Base-by-base conservation (phyloP, 768 basidiomycete species). In the Mycena vitilis region DNA sequence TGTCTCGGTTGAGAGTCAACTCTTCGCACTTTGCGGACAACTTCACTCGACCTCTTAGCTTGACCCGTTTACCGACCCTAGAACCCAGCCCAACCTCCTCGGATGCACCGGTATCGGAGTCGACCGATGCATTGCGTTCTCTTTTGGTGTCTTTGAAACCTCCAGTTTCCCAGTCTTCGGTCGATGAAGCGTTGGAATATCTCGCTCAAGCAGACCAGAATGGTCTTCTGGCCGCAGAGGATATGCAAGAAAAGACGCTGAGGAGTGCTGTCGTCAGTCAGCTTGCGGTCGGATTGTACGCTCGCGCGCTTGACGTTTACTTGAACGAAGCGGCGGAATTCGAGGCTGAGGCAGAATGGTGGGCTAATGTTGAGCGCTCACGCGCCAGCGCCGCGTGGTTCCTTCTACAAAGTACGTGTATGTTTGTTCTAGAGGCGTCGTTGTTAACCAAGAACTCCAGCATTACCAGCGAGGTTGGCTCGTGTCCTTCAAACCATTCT, bases 341-440 rank as follows among this genome's bases (percentile, higher is more conserved):
- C 15, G 95, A 96, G 73, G 78, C 84, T 9, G 94, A 95, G 73
- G 88, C 93, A 22, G 88, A 92, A 52, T 98, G 93, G 92, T 98
- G 96, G 96, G 84, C 85, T 18, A 85, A 88, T 36, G 77, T 92
- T 48, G 89, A 91, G 69, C 84, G 88, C 38, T 94, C 92, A 4
- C 75, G 82, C 34, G 71, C 79, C 59, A 85, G 83, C 22, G 83
- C 91, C 12, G 84, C 85, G 4, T 80, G 86, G 74, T 95, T 92
- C 78, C 82, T 96, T 34, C 69, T 96, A 2, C 93, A 96, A 81
- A 93, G 95, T 96, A 74, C 73, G 90, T 82, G 7, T 30, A 34
- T 38, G 47, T 34, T 23, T 34, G 25, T 37, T 62, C 51, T 55
- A 5, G 30, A 30, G 30, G 10, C 30, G 12, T 65, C 34, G 42